Evolutionary conservation across 208 protist genomes (phyloP).

Genomic region (Crithidia thermophila): DNA sequence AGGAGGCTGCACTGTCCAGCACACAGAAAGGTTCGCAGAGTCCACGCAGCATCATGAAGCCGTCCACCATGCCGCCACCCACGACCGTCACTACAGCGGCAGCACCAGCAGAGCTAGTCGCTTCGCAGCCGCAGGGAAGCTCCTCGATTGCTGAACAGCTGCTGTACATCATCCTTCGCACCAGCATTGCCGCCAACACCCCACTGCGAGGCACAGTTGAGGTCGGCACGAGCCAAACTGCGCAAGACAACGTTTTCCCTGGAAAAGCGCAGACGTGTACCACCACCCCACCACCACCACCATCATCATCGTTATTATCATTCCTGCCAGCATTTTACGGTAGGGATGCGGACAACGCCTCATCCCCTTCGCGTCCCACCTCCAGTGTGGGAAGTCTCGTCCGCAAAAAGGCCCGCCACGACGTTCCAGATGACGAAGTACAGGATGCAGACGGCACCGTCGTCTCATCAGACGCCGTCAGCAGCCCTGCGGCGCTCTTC

Average conservation of each 20-base stretch:
- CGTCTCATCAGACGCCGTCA: not conserved
- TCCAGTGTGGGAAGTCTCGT: conserved; percentile 11
- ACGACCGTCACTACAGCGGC: not conserved
- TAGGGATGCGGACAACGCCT: too few relatives aligned
- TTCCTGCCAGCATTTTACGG: too few relatives aligned
- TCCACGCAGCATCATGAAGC: conserved; percentile 13
- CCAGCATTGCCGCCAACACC: conserved; percentile 53
- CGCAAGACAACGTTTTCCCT: too few relatives aligned
- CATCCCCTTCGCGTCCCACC: too few relatives aligned
- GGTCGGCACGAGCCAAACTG: too few relatives aligned
- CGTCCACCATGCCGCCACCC: not conserved
- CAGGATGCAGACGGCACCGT: not conserved
- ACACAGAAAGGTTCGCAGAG: not conserved
- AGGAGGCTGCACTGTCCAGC: too few relatives aligned
- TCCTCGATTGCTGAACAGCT: conserved; percentile 52
- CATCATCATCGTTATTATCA: too few relatives aligned
- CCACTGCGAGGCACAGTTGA: not conserved
- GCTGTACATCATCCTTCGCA: conserved; percentile 85
- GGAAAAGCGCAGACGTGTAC: not conserved
- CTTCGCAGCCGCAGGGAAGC: not conserved
- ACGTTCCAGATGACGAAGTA: not conserved
- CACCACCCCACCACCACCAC: not conserved
- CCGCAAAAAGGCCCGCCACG: conserved; percentile 18
- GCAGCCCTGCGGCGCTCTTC: not conserved
- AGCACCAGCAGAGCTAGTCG: not conserved